Conservation (phyloP, 768 basidiomycete genomes). For the Nevesoporus exiguus region DNA sequence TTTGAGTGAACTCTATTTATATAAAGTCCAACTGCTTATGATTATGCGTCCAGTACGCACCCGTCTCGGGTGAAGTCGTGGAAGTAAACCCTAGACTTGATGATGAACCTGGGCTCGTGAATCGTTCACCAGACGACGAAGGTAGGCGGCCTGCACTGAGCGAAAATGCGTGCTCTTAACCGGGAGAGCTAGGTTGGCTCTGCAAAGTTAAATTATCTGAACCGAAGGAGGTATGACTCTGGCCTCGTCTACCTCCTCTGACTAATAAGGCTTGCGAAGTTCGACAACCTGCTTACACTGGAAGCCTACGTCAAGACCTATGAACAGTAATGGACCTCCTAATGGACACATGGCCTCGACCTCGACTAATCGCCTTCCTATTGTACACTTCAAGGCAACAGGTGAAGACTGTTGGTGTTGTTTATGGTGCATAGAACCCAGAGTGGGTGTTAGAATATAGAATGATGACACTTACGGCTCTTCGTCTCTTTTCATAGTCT, state of each 20-base stretch:
- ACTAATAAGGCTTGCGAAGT: slow-evolving; percentile 36
- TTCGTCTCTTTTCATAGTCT: background rate
- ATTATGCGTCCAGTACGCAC: slow-evolving; percentile 65
- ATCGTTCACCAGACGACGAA: slow-evolving; percentile 80
- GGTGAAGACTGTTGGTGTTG: background rate
- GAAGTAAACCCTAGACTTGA: slow-evolving; percentile 75
- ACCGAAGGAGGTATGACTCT: slow-evolving; percentile 62
- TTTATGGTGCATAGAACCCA: slow-evolving; percentile 2
- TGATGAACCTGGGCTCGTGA: slow-evolving; percentile 72
- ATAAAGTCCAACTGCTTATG: slow-evolving; percentile 8
- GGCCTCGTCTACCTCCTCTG: background rate
- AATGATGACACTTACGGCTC: background rate
- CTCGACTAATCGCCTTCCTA: slow-evolving; percentile 9
- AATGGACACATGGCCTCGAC: slow-evolving; percentile 22
- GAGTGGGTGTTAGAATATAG: slow-evolving; percentile 14
- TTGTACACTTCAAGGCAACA: slow-evolving; percentile 2
- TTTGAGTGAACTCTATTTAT: slow-evolving; percentile 34
- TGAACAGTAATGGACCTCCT: slow-evolving; percentile 34
- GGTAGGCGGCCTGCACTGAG: slow-evolving; percentile 45
- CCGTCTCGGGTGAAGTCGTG: slow-evolving; percentile 79
- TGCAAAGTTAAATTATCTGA: slow-evolving; percentile 86
- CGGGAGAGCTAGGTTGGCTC: slow-evolving; percentile 72
- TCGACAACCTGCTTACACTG: slow-evolving; percentile 66
- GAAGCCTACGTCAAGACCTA: slow-evolving; percentile 71
- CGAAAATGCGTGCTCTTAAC: background rate